phyloP scores from a whole-genome alignment of 2,329 filamentous ascomycete genomes.

The Gnomoniopsis sp. region DNA sequence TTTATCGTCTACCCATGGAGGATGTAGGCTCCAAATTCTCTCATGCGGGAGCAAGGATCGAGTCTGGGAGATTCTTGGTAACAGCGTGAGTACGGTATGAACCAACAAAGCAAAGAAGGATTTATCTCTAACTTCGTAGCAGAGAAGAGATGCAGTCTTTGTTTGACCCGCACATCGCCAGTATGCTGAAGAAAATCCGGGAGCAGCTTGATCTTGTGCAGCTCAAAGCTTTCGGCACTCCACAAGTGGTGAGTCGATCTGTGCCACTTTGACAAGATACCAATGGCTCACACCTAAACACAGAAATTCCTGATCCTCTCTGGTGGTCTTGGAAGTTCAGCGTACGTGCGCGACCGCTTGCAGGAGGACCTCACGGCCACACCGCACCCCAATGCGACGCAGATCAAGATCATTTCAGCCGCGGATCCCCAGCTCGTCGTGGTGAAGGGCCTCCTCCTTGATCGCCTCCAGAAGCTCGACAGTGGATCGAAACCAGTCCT shows the following conservation, averaged over 20 bases:
- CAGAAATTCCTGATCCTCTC: conserved; percentile 42
- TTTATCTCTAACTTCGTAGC: conserved; percentile 5
- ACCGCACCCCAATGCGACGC: conserved; percentile 32
- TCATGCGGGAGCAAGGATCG: conserved; percentile 34
- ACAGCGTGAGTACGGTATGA: conserved; percentile 28
- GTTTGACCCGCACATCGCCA: conserved; percentile 39
- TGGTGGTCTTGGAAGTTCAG: conserved; percentile 43
- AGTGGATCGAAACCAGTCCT: conserved; percentile 39
- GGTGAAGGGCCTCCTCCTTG: conserved; percentile 48
- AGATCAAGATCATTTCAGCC: conserved; percentile 38
- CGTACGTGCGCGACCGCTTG: conserved; percentile 41
- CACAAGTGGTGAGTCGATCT: conserved; percentile 30
- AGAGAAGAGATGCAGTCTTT: conserved; percentile 41
- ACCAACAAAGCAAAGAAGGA: background rate
- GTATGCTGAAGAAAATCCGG: conserved; percentile 35
- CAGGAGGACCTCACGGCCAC: conserved; percentile 32
- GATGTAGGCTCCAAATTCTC: conserved; percentile 38
- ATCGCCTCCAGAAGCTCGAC: conserved; percentile 46
- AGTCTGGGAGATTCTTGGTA: conserved; percentile 38
- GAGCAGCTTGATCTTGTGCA: conserved; percentile 39
- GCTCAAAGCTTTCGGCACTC: conserved; percentile 25
- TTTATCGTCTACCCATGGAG: conserved; percentile 41
- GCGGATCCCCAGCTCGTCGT: conserved; percentile 54
- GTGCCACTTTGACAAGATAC: background rate
- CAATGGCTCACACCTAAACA: conserved; percentile 1